Percentiles rank a stretch among this genome's conserved stretches.
phyloP scores from a whole-genome alignment of 768 basidiomycete genomes.

The Suillus hirtellus region DNA sequence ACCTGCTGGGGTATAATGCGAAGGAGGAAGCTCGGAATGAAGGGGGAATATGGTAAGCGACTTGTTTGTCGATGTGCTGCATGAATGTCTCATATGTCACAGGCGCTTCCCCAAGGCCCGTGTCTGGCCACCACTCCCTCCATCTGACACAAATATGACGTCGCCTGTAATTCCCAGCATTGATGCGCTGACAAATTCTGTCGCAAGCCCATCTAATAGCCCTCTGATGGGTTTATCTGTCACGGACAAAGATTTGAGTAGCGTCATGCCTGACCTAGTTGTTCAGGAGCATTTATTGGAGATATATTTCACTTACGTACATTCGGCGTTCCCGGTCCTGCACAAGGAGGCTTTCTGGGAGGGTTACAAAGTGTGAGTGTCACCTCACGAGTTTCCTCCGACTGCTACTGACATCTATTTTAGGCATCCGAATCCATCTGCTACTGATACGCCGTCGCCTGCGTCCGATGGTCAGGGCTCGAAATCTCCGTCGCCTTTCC shows the following conservation, averaged over 20 bases:
- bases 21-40: slow-evolving; percentile 66
- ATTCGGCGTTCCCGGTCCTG: slow-evolving; percentile 75
- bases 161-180: slow-evolving; percentile 7
- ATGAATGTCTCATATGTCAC: slow-evolving; percentile 22
- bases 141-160: slow-evolving; percentile 27
- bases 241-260: slow-evolving; percentile 38
- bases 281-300: slow-evolving; percentile 70
- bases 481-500: slow-evolving; percentile 37
- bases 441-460: slow-evolving; percentile 34
- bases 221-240: slow-evolving; percentile 25
- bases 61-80: slow-evolving; percentile 12
- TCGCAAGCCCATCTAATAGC: slow-evolving; percentile 14
- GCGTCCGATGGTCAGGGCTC: slow-evolving; percentile 22
- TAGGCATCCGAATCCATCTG: slow-evolving; percentile 28
- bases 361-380: slow-evolving; percentile 46
- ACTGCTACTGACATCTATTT: background rate
- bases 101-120: slow-evolving; percentile 86
- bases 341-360: slow-evolving; percentile 72
- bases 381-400: background rate
- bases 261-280: slow-evolving; percentile 52
- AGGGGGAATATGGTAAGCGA: slow-evolving; percentile 73
- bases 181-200: slow-evolving; percentile 11
- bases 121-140: slow-evolving; percentile 75
- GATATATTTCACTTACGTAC: slow-evolving; percentile 82
- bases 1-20: slow-evolving; percentile 65